Evolutionary conservation across 805 yeast genomes (phyloP).

Genomic region (Debaryomyces maramus): DNA sequence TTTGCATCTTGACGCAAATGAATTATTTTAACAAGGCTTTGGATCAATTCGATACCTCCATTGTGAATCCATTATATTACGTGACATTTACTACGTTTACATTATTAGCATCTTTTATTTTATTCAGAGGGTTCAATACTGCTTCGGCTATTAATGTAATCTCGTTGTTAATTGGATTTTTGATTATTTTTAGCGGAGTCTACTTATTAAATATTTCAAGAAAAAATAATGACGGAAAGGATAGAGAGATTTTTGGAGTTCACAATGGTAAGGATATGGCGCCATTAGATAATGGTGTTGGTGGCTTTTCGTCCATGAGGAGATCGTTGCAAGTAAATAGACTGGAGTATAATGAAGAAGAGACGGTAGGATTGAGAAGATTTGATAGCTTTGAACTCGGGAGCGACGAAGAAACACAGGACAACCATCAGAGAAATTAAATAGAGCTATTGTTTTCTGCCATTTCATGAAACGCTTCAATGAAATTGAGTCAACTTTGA

Average conservation of each 20-base stretch:
- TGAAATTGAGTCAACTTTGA: no score
- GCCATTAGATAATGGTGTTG: conserved; percentile 82
- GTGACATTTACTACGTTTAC: conserved; percentile 91
- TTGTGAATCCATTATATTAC: conserved; percentile 87
- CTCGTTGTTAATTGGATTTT: conserved; percentile 79
- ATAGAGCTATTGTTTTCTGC: no score
- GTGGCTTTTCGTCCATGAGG: conserved; percentile 69
- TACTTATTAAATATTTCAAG: conserved; percentile 78
- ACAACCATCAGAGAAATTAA: conserved; percentile 1
- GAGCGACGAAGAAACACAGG: conserved; percentile 39
- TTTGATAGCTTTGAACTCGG: conserved; percentile 59
- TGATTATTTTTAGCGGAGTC: conserved; percentile 86
- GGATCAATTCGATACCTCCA: conserved; percentile 90
- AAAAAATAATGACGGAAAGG: conserved; percentile 53
- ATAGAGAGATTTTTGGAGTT: conserved; percentile 58
- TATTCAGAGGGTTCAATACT: conserved; percentile 86
- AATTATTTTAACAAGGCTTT: conserved; percentile 90
- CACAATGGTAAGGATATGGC: conserved; percentile 50
- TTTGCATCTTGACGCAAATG: conserved; percentile 89
- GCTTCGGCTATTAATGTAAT: conserved; percentile 76
- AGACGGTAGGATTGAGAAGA: conserved; percentile 55
- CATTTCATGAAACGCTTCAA: no score
- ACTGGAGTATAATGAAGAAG: conserved; percentile 39
- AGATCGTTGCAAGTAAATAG: conserved; percentile 70
- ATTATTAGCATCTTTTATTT: conserved; percentile 77